Percentiles rank a stretch among this genome's conserved stretches.
These are phyloP conservation scores for Protomyces macrosporus DNA, from an alignment of 1,139 yeast genomes.

Conservation along the genomic window DNA sequence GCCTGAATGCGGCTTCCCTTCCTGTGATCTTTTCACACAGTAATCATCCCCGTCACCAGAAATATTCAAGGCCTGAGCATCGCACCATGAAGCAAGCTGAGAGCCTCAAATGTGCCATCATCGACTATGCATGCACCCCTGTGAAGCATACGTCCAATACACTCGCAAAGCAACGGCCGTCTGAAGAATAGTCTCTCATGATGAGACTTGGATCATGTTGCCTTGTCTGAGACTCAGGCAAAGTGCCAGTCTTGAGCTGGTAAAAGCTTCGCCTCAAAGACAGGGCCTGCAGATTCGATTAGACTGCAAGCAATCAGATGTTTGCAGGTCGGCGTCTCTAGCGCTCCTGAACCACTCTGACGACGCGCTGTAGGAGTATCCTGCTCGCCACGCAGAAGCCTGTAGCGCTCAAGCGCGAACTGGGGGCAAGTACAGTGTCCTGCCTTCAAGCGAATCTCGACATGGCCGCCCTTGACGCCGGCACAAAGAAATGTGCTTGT, in stretches of 20 bases:
- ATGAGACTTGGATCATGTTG: no score
- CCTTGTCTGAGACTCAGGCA: neutral
- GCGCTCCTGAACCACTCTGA: constrained; percentile 17
- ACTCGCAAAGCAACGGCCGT: no score
- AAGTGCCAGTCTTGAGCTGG: neutral
- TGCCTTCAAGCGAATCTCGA: constrained; percentile 19
- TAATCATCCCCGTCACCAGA: no score
- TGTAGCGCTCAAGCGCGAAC: constrained; percentile 7
- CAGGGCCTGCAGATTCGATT: neutral
- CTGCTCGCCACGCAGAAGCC: neutral
- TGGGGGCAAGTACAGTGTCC: constrained; percentile 27
- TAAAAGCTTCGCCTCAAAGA: neutral
- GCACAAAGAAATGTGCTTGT: neutral
- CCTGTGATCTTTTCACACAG: no score
- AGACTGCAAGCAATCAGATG: constrained; percentile 25
- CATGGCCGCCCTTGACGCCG: neutral
- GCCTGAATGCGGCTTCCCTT: no score
- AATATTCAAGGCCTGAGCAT: no score
- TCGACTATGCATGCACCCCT: no score
- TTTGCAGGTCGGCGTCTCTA: constrained; percentile 12
- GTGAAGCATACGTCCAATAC: no score
- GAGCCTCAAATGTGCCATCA: no score
- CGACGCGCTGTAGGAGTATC: neutral
- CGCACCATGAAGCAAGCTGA: no score
- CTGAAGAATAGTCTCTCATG: no score